These are phyloP conservation scores for Coprinellus micaceus DNA, from an alignment of 768 basidiomycete species.

Conservation along the genomic window DNA sequence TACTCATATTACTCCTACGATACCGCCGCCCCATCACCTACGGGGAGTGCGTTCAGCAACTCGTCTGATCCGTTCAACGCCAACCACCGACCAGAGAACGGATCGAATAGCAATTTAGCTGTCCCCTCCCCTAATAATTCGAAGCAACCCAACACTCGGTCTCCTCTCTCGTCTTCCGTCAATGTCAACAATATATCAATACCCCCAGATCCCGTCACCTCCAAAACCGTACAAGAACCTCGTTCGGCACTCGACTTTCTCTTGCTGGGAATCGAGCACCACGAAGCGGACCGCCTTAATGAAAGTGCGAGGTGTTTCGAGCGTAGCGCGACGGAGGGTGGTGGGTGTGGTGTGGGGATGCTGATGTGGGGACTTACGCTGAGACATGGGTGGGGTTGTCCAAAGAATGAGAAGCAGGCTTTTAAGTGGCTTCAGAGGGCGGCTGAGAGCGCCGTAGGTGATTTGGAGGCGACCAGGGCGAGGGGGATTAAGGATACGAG, in stretches of 20 bases:
- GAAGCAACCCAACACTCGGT: neutral
- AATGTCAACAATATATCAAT: neutral
- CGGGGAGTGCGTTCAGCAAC: constrained; percentile 22
- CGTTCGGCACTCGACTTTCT: constrained; percentile 63
- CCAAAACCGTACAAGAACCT: constrained; percentile 13
- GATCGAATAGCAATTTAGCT: neutral
- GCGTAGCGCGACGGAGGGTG: constrained; percentile 64
- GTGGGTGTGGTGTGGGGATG: constrained; percentile 88
- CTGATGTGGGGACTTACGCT: constrained; percentile 87
- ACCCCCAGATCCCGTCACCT: neutral
- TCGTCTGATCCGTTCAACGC: constrained; percentile 5
- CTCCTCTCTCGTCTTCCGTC: neutral
- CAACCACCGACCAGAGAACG: constrained; percentile 6
- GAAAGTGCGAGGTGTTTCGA: constrained; percentile 76
- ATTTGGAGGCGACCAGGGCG: constrained; percentile 61
- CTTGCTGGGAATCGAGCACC: constrained; percentile 72
- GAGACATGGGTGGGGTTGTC: constrained; percentile 85
- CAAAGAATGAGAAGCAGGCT: constrained; percentile 71
- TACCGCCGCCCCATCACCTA: constrained; percentile 41
- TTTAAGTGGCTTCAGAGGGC: constrained; percentile 84
- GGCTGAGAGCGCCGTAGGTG: constrained; percentile 74
- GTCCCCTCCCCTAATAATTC: constrained; percentile 4
- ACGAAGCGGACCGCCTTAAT: constrained; percentile 65
- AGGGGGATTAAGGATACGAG: constrained; percentile 45
- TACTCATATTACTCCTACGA: constrained; percentile 69